phyloP scores from a whole-genome alignment of 306 rosid species.

The Prunus mume region DNA sequence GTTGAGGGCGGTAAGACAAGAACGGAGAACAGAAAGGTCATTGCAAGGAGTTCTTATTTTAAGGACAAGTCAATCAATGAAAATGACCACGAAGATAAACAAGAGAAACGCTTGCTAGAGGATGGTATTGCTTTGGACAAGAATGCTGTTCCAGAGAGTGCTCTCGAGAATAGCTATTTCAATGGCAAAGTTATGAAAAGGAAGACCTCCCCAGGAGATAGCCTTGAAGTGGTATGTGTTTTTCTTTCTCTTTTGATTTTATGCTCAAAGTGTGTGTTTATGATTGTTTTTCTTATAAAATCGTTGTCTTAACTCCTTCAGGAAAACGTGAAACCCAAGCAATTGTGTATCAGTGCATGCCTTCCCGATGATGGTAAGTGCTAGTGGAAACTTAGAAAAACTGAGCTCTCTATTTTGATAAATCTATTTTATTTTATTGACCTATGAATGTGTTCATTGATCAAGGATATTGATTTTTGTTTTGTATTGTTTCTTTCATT shows the following conservation, averaged over 20 bases:
- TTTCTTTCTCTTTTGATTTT: slow-evolving; percentile 12
- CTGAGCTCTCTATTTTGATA: not conserved
- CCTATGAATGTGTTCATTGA: not conserved
- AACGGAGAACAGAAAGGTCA: slow-evolving; percentile 52
- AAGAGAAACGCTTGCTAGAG: slow-evolving; percentile 19
- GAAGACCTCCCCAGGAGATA: slow-evolving; percentile 49
- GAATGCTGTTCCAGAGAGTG: slow-evolving; percentile 32
- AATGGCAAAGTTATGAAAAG: slow-evolving; percentile 48
- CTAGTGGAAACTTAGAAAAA: slow-evolving; percentile 1
- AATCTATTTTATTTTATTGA: not conserved
- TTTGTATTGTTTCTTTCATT: too few species aligned
- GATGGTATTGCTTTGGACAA: slow-evolving; percentile 26
- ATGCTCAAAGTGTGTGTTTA: not conserved
- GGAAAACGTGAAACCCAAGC: slow-evolving; percentile 55
- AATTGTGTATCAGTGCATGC: slow-evolving; percentile 28
- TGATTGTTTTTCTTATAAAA: slow-evolving; percentile 18
- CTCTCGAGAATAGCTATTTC: slow-evolving; percentile 25
- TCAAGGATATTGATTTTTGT: not conserved
- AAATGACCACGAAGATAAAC: slow-evolving; percentile 33
- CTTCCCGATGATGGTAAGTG: slow-evolving; percentile 44
- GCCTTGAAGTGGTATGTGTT: slow-evolving; percentile 47
- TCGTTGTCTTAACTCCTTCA: slow-evolving; percentile 37
- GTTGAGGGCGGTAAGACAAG: slow-evolving; percentile 39
- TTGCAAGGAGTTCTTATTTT: slow-evolving; percentile 70
- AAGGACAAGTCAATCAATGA: slow-evolving; percentile 47